Conservation (phyloP, 129 eudicot genomes). For the Pulicaria dysenterica region DNA sequence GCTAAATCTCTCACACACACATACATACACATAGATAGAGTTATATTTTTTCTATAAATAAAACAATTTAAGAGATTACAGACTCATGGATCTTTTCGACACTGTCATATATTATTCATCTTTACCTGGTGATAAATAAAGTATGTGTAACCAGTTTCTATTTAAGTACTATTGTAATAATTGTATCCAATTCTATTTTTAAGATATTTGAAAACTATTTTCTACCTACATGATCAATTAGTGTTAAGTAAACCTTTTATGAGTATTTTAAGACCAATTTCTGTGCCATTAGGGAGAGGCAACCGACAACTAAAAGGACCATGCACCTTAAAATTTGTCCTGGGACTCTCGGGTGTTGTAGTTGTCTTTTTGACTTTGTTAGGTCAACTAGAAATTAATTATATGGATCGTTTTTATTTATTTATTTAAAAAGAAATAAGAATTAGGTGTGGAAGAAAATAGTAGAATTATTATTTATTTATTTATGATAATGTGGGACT, state of each 20-base stretch:
- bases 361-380: constrained; percentile 14
- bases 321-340: constrained; percentile 7
- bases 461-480: background rate
- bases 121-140: no score
- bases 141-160: no score
- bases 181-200: no score
- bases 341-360: constrained; percentile 14
- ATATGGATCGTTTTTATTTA: constrained; percentile 2
- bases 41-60: no score
- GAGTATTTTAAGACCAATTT: constrained; percentile 12
- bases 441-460: constrained; percentile 31
- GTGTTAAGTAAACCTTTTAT: background rate
- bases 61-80: no score
- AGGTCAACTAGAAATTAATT: constrained; percentile 18
- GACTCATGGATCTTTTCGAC: no score
- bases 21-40: no score
- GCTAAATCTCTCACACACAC: no score
- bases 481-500: constrained; percentile 13
- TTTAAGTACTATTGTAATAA: no score
- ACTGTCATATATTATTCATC: no score
- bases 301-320: constrained; percentile 14
- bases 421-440: background rate
- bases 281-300: background rate
- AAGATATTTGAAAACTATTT: no score
- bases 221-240: background rate